Conservation (phyloP, 768 basidiomycete genomes). For the Boletus eberwhitei region DNA sequence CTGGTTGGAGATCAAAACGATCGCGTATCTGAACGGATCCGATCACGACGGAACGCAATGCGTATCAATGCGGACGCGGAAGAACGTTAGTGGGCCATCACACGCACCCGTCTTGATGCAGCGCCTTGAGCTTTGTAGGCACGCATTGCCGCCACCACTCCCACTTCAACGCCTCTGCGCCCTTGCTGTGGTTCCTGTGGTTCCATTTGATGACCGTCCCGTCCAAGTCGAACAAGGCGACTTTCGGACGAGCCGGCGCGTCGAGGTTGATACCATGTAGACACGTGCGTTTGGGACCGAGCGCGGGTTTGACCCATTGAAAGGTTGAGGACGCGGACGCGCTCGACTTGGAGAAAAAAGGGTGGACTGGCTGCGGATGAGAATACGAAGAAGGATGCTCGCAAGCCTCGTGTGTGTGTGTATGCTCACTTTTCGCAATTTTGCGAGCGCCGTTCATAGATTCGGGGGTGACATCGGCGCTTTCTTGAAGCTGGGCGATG, state of each 20-base stretch:
- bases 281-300: conserved; percentile 36
- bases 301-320: conserved; percentile 33
- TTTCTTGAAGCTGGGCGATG: conserved; percentile 3
- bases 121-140: conserved; percentile 57
- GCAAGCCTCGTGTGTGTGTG: neutral
- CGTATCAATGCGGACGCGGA: neutral
- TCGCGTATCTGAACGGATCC: conserved; percentile 47
- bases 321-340: conserved; percentile 12
- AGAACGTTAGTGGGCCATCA: neutral
- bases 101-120: conserved; percentile 59
- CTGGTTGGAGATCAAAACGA: conserved; percentile 85
- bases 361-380: conserved; percentile 34
- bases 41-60: neutral
- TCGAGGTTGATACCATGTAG: conserved; percentile 33
- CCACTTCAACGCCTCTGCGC: conserved; percentile 33
- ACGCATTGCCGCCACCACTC: conserved; percentile 73
- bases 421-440: conserved; percentile 26
- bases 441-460: conserved; percentile 19
- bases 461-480: conserved; percentile 11
- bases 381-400: neutral
- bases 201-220: conserved; percentile 72
- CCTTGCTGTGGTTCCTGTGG: conserved; percentile 33
- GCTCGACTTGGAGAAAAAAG: conserved; percentile 37
- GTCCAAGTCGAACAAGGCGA: conserved; percentile 84
- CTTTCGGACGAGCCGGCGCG: conserved; percentile 43